Evolutionary conservation across 2,329 filamentous ascomycete genomes (phyloP), one percentile per base, ranked within the genome.

Genomic region (Onygenales sp.): DNA sequence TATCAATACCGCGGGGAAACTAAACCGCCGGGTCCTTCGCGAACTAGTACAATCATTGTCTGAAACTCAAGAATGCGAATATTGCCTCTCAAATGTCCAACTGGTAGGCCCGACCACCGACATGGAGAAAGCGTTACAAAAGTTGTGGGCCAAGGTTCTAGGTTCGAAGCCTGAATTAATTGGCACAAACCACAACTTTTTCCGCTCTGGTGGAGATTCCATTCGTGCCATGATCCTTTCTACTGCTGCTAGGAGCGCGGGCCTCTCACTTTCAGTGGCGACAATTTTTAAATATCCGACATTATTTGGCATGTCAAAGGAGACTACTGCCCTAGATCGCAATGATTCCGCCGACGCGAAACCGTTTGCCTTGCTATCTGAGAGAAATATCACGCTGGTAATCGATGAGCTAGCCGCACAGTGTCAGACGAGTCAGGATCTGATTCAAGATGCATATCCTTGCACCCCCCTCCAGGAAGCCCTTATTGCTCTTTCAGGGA

Each of bases 261-360:
- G 44, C 10, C 17, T 53, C 14, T 31, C 21, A 31, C 11, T 53
- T 13, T 21, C 43, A n/a, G 36, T 53, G 8, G 56, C 51, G 17
- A 60, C 58, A 9, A 56, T 63, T 13, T 61, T 63, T 43, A 8
- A 38, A 14, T n/a, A 31, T 42, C 44, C 14, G 6, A 27, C 33
- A 13, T 36, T 52, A 5, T 36, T 62, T 51, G 77, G 80, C 43
- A 75, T 82, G 69, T 77, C 79, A 7, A 69, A 70, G 42, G 65
- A 69, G 1, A 60, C 79, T 54, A 69, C 69, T 44, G 70, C 74
- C 50, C 54, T 52, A 6, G 61, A 63, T 6, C 17, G 7, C 21
- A 53, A 60, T 7, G 27, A 41, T 14, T 38, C 38, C 2, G 10
- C 21, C 8, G 45, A 46, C 10, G 14, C 51, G 13, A 13, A 7